These are phyloP conservation scores for Penicillium sp. DNA, from an alignment of 2,329 filamentous ascomycete genomes.

Conservation along the genomic window DNA sequence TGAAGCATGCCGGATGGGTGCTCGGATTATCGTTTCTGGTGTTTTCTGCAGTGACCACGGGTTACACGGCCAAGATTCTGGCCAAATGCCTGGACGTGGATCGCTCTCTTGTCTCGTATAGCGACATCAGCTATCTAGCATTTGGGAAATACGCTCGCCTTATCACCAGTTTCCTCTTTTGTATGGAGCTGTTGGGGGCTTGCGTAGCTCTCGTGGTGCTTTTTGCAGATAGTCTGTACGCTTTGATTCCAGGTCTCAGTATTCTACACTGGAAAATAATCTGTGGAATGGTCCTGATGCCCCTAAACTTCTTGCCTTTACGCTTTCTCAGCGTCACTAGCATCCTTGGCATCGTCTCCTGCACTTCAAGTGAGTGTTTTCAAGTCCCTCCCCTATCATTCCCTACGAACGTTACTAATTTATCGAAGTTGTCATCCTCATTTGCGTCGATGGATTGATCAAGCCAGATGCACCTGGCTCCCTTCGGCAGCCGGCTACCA, in stretches of 20 bases:
- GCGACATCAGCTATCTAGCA: slow-evolving; percentile 86
- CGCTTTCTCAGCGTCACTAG: slow-evolving; percentile 85
- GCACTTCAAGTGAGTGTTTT: slow-evolving; percentile 71
- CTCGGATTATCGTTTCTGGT: slow-evolving; percentile 73
- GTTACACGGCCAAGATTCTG: slow-evolving; percentile 80
- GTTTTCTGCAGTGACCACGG: slow-evolving; percentile 71
- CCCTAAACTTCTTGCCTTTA: slow-evolving; percentile 80
- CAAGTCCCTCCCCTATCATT: not conserved
- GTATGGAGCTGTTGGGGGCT: slow-evolving; percentile 78
- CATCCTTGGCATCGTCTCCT: slow-evolving; percentile 86
- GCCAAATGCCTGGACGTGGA: slow-evolving; percentile 88
- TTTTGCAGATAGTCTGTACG: slow-evolving; percentile 85
- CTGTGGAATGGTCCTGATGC: slow-evolving; percentile 73
- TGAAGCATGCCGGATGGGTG: slow-evolving; percentile 86
- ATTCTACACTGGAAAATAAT: slow-evolving; percentile 79
- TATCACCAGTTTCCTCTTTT: slow-evolving; percentile 81
- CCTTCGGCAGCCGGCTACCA: slow-evolving; percentile 73
- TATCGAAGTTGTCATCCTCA: slow-evolving; percentile 70
- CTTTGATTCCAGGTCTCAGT: slow-evolving; percentile 70
- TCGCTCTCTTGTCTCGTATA: slow-evolving; percentile 84
- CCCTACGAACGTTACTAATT: slow-evolving; percentile 26
- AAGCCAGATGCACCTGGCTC: slow-evolving; percentile 80
- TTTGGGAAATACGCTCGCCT: slow-evolving; percentile 81
- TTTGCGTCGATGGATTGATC: slow-evolving; percentile 80
- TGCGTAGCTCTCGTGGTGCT: slow-evolving; percentile 87